Evolutionary conservation across 2,329 filamentous ascomycete genomes (phyloP), one percentile per base, ranked within the genome.

Genomic region (Penicillium hesseltinei): DNA sequence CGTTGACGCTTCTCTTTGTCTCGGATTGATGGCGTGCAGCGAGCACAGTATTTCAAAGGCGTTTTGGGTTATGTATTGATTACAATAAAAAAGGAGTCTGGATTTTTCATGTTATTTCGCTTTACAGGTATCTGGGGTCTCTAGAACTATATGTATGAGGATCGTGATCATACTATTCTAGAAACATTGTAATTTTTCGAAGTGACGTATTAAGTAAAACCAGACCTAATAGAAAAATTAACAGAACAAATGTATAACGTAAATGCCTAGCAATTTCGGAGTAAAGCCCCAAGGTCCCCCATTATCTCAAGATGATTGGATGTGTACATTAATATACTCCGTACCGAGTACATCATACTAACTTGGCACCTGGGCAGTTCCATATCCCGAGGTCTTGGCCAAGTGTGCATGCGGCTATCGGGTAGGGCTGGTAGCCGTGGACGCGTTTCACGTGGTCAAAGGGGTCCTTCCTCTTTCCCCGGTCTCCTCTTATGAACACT

Each of bases 381-480:
- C 46, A 48, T 44, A 29, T 21, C 10, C 8, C n/a, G 13, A 42
- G 21, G 21, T 23, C 21, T 40, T 29, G 23, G 23, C 23, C 23
- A 23, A 5, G 23, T 23, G 23, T 11, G 23, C 29, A 53, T 60
- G 57, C 54, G 19, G 46, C 48, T 55, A 40, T 27, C 58, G 58
- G 61, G 56, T 64, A 64, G 60, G 60, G 62, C 59, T 65, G 62
- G 38, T 6, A 21, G 21, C 21, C 21, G 21, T 21, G 21, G 21
- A 42, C 25, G 15, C 7, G 33, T 42, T 29, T 48, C 38, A 39
- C 25, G 33, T 47, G 50, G 39, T 25, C 10, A 15, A 19, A 15
- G 5, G 8, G 11, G 11, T 17, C 19, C 27, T 39, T 31, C 19
- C 23, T 33, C 43, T 36, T 40, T 27, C 21, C 10, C 25, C 17